Evolutionary conservation across 2,329 filamentous ascomycete species (phyloP), one percentile per base, ranked within the genome.

Genomic region (Claviceps paspali): DNA sequence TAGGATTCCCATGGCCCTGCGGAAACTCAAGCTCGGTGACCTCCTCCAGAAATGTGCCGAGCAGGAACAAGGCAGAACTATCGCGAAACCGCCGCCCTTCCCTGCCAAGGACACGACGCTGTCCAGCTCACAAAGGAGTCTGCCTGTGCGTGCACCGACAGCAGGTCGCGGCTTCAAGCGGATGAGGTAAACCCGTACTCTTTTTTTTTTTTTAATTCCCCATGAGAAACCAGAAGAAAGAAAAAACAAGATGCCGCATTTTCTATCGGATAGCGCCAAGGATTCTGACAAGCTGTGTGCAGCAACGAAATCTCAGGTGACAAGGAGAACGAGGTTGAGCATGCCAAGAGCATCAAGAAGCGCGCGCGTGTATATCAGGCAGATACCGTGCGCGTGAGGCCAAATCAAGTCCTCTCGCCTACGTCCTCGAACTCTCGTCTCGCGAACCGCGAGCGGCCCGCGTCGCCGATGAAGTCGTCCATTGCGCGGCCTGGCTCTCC

Each of bases 11-110:
- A 72, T 76, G 48, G 70, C 78, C 12, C 62, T 94, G 44, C 78
- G 88, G 41, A 82, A 80, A 51, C 69, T 76, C 43, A 92, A 75
- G 40, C 88, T 98, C 69, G 76, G 77, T 39, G 87, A 94, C 31
- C 66, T 96, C 7, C 55, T 87, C 10, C 52, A 59, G 34, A 73
- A 64, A 46, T 63, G 63, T 46, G 41, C 59, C n/a, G 59, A 65
- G 22, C 58, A 67, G 38, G 61, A 65, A 36, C 56, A 65, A 36
- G 58, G 62, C 35, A 56, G 61, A 48, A 35, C 49, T 5, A 41
- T 53, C 35, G 43, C 52, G 35, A 55, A 49, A 38, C 61, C 62
- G 44, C 66, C 68, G 10, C 60, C 67, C 3, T 62, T 70, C 4
- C 65, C 67, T 1, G 59, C 60, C 34, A 75, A 73, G 52, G 68